Base-by-base conservation (phyloP, 202 grass and related monocot genomes). In the Bolboschoenoplectus hybrid region DNA sequence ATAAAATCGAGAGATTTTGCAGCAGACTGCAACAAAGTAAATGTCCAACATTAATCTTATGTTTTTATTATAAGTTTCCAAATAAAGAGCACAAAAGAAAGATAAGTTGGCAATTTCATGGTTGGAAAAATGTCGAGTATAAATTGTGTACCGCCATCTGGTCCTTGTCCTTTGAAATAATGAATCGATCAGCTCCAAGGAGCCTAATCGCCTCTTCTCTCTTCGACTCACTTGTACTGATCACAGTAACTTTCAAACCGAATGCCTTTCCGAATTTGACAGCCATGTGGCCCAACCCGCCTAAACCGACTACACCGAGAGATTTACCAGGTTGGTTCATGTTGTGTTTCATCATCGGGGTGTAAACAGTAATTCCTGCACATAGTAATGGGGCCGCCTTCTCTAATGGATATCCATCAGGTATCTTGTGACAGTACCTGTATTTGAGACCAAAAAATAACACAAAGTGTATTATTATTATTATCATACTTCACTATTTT, bases 291-390 rank as follows among this genome's bases (percentile, higher is more conserved):
- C 89, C 89, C 34, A 90, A 84, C 19, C 89, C 89, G 50, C 89
- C 89, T 5, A 90, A 64, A 6, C 89, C 82, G 13, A 90, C 72
- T 12, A 90, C 85, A 0, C 89, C 89, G 16, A 90, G 89, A 46
- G 89, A 90, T 82, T 87, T 90, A 74, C 85, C 85, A 32, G 89
- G 85, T 82, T 90, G 82, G 46, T 90, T 87, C 89, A 90, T 90
- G 67, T 82, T 87, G 62, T 90, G 74, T 14, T 70, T 82, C 81
- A 85, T 87, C 89, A 90, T 90, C 19, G 89, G 89, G 34, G 44
- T 41, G 55, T 90, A 90, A 61, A 90, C 89, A 49, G 89, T 90
- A 63, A 87, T 85, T 38, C 89, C 89, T 40, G 89, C 85, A 32
- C 89, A 90, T 8, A 90, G 66, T 52, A 90, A 90, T 46, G 85